Conservation (phyloP, 345 rosid genomes). For the Ailanthus altissimus region DNA sequence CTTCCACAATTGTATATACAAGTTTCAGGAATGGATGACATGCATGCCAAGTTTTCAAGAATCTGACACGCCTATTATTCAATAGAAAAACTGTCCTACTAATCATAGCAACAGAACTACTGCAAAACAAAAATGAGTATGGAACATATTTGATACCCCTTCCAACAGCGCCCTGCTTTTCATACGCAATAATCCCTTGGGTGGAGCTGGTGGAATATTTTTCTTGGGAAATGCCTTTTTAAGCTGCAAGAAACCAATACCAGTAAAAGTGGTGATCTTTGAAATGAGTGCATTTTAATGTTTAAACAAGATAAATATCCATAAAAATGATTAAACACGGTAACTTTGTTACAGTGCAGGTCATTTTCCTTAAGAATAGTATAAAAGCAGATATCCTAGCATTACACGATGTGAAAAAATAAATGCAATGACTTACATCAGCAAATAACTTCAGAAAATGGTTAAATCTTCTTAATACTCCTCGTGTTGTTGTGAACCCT, state of each 20-base stretch:
- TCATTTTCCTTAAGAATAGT: not conserved
- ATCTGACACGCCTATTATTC: not conserved
- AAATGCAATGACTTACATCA: constrained; percentile 59
- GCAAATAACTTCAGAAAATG: constrained; percentile 80
- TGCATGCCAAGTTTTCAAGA: not conserved
- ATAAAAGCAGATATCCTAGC: not conserved
- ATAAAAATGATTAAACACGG: constrained; percentile 3
- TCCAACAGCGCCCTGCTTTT: constrained; percentile 89
- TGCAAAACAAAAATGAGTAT: not conserved
- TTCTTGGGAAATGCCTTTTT: constrained; percentile 78
- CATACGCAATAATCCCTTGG: constrained; percentile 90
- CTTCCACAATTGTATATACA: not conserved
- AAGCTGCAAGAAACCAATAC: constrained; percentile 55
- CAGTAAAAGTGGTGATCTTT: constrained; percentile 15
- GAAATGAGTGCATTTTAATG: constrained; percentile 13
- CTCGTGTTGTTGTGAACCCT: constrained; percentile 68
- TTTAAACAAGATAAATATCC: constrained; percentile 8
- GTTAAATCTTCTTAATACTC: constrained; percentile 89
- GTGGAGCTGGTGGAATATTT: constrained; percentile 81
- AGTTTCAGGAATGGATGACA: not conserved
- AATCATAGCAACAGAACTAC: not conserved
- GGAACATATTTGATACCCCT: constrained; percentile 63
- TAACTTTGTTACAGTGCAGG: not conserved
- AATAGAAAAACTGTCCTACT: not conserved
- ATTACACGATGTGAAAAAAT: not conserved